Evolutionary conservation across 2,329 filamentous ascomycete genomes (phyloP).

Genomic region (Juglanconis sp.): DNA sequence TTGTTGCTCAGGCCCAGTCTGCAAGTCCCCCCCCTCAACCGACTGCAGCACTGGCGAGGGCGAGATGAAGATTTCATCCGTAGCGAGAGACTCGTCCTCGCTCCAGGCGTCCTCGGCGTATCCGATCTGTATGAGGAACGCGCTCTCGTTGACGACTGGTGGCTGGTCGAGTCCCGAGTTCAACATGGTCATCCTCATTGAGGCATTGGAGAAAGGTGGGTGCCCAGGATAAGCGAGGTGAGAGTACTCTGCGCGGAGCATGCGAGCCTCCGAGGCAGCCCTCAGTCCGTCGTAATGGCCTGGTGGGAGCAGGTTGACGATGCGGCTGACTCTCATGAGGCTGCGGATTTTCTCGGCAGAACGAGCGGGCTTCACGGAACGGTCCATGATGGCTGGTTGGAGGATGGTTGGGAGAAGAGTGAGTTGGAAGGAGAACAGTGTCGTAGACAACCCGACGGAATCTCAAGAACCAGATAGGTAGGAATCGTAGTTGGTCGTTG

Average conservation of each 20-base stretch:
- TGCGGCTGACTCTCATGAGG: not conserved
- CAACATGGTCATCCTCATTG: not conserved
- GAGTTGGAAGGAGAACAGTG: too few species aligned
- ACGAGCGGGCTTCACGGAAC: not conserved
- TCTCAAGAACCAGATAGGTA: too few species aligned
- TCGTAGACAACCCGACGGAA: too few species aligned
- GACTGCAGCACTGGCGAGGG: too few species aligned
- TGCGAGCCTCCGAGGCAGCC: too few species aligned
- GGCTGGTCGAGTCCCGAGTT: not conserved
- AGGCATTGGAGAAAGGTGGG: conserved; percentile 11
- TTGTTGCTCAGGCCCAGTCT: too few species aligned
- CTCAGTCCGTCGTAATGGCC: not conserved
- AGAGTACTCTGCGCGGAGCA: not conserved
- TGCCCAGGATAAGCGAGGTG: not conserved
- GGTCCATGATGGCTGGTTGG: not conserved
- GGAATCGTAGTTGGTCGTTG: too few species aligned
- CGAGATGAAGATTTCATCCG: too few species aligned
- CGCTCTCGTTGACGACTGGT: not conserved
- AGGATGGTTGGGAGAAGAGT: too few species aligned
- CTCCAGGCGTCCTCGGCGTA: not conserved
- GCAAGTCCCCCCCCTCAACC: too few species aligned
- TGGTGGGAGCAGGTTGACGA: not conserved
- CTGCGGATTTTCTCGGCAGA: not conserved
- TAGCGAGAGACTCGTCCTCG: too few species aligned
- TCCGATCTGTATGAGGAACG: not conserved